Conservation (phyloP, 2,329 filamentous ascomycete species). For the Cladophialophora bantiana region DNA sequence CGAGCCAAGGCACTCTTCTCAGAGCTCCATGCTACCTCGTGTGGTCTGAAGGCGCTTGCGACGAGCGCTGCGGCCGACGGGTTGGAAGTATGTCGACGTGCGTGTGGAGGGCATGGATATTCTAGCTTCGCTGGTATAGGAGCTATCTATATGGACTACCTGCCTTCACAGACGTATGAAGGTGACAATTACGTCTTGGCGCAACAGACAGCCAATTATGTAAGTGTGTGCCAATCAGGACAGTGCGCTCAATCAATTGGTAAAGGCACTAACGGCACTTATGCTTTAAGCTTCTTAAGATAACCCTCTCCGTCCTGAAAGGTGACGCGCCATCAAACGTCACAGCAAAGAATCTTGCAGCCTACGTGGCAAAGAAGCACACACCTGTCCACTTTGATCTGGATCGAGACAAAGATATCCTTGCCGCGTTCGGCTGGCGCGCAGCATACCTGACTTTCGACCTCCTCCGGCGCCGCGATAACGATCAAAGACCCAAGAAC, state of each 20-base stretch:
- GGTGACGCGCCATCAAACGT: conserved; percentile 71
- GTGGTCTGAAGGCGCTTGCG: conserved; percentile 75
- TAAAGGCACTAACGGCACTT: too few species aligned
- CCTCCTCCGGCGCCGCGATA: conserved; percentile 74
- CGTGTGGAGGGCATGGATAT: conserved; percentile 80
- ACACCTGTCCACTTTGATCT: neutral
- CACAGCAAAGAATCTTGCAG: conserved; percentile 69
- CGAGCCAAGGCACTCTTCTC: conserved; percentile 63
- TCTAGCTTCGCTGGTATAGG: conserved; percentile 76
- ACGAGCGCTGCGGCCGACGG: conserved; percentile 76
- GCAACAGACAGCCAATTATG: conserved; percentile 76
- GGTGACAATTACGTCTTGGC: conserved; percentile 84
- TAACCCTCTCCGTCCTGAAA: conserved; percentile 71
- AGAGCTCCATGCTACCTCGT: conserved; percentile 77
- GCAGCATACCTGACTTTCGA: conserved; percentile 77
- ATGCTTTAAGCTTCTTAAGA: conserved; percentile 70
- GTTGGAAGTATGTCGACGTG: conserved; percentile 74
- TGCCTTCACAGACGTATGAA: conserved; percentile 74
- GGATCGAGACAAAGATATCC: conserved; percentile 66
- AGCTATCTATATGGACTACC: conserved; percentile 76
- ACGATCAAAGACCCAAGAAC: conserved; percentile 64
- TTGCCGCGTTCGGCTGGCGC: conserved; percentile 77
- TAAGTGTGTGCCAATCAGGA: conserved; percentile 74
- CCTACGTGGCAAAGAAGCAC: conserved; percentile 72
- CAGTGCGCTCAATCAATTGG: too few species aligned